phyloP scores from a whole-genome alignment of 2,329 filamentous ascomycete species.

The Coniochaeta prunicola region DNA sequence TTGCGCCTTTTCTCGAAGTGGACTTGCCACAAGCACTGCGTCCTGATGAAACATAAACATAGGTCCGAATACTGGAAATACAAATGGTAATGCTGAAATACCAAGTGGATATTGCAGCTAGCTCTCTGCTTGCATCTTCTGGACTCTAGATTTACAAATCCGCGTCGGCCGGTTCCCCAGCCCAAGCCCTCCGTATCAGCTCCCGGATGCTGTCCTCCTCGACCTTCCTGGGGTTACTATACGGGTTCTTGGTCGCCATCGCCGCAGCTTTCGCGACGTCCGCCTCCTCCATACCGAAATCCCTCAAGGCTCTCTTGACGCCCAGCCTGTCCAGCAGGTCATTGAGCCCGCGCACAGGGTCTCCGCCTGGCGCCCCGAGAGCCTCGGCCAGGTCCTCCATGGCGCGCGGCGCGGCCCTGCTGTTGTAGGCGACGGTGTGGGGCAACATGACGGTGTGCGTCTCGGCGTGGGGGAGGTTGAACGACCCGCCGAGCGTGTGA shows the following conservation, averaged over 20 bases:
- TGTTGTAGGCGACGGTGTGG: slow-evolving; percentile 56
- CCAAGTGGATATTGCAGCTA: too few species aligned
- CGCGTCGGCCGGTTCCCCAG: slow-evolving; percentile 43
- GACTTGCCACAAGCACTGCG: too few species aligned
- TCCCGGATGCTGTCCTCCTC: slow-evolving; percentile 43
- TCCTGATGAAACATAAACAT: too few species aligned
- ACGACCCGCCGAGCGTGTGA: slow-evolving; percentile 55
- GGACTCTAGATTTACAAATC: too few species aligned
- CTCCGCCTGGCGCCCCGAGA: slow-evolving; percentile 48
- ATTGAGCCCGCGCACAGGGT: slow-evolving; percentile 51
- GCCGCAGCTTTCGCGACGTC: slow-evolving; percentile 49
- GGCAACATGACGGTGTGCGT: slow-evolving; percentile 57
- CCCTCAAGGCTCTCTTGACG: slow-evolving; percentile 42
- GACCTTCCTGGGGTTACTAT: slow-evolving; percentile 47
- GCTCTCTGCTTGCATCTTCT: too few species aligned
- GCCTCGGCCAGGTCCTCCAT: slow-evolving; percentile 45
- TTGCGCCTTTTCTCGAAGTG: too few species aligned
- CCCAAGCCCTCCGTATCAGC: slow-evolving; percentile 47
- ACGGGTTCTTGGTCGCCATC: slow-evolving; percentile 47
- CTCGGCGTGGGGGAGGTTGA: slow-evolving; percentile 57
- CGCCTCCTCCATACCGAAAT: slow-evolving; percentile 48
- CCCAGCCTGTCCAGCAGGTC: slow-evolving; percentile 42
- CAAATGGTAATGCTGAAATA: too few species aligned
- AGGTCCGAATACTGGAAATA: too few species aligned
- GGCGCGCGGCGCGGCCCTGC: slow-evolving; percentile 42